phyloP scores from a whole-genome alignment of 2,329 filamentous ascomycete genomes.

The Colletotrichum scovillei region DNA sequence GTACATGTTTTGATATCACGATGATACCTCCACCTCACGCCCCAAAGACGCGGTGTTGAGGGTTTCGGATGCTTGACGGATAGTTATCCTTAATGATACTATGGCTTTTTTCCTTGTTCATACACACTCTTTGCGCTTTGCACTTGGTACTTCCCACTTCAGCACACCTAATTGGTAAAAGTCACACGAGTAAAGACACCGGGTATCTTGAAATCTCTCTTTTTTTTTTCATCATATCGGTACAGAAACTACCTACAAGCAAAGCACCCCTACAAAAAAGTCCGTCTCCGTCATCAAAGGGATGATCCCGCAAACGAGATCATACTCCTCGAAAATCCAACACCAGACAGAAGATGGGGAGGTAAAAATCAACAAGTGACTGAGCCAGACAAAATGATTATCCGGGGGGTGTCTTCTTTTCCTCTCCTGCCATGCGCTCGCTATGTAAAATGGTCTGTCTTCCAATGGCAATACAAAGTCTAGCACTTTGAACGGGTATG shows the following conservation, averaged over 20 bases:
- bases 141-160: too few species aligned
- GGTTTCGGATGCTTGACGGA: constrained; percentile 16
- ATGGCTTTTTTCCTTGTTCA: background rate
- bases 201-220: background rate
- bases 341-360: background rate
- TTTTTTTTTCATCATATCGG: constrained; percentile 24
- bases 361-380: background rate
- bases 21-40: constrained; percentile 30
- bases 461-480: constrained; percentile 26
- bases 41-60: background rate
- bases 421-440: constrained; percentile 27
- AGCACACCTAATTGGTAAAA: background rate
- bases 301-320: background rate
- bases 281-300: background rate
- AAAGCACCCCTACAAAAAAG: background rate
- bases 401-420: constrained; percentile 7
- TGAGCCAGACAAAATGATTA: constrained; percentile 3
- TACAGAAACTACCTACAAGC: constrained; percentile 27
- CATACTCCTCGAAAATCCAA: constrained; percentile 10
- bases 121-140: background rate
- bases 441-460: constrained; percentile 32
- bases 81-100: constrained; percentile 9
- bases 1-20: constrained; percentile 15
- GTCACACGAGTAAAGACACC: background rate
- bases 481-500: constrained; percentile 24